A percentile compares a stretch with the other conserved stretches of the same genome.
Evolutionary conservation across 1,284 basidiomycete genomes (phyloP).

Genomic region (Rhizoctonia solani): DNA sequence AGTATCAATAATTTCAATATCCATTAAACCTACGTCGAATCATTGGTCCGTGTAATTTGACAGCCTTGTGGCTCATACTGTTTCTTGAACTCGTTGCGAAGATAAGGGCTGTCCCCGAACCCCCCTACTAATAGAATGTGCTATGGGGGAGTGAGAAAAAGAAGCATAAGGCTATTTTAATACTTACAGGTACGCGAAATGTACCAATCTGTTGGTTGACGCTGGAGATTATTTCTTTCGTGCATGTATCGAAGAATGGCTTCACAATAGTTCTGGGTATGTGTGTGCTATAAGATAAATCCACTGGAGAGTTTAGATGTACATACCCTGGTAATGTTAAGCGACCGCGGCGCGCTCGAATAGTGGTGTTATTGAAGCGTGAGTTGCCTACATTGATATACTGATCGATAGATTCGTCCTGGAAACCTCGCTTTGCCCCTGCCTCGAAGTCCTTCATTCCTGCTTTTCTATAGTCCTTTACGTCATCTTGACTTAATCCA

Average conservation of each 20-base stretch:
- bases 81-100: conserved; percentile 3
- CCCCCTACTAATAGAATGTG: conserved; percentile 33
- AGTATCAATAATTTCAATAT: background rate
- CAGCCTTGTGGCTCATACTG: background rate
- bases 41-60: conserved; percentile 15
- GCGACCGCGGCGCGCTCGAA: conserved; percentile 12
- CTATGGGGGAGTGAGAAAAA: background rate
- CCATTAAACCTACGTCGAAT: conserved; percentile 12
- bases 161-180: background rate
- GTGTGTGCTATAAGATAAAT: background rate
- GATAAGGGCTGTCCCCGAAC: conserved; percentile 32
- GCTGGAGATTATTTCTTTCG: conserved; percentile 7
- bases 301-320: background rate
- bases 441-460: conserved; percentile 32
- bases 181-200: background rate
- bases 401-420: background rate
- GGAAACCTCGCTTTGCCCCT: conserved; percentile 7
- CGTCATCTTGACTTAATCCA: background rate
- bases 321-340: conserved; percentile 18
- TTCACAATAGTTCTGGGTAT: background rate
- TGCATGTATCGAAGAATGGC: conserved; percentile 25
- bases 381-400: background rate
- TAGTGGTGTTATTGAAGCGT: background rate
- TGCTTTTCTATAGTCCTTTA: conserved; percentile 3
- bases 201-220: conserved; percentile 6